Conservation (phyloP, 306 rosid genomes). For the Erythrophleum fordii region DNA sequence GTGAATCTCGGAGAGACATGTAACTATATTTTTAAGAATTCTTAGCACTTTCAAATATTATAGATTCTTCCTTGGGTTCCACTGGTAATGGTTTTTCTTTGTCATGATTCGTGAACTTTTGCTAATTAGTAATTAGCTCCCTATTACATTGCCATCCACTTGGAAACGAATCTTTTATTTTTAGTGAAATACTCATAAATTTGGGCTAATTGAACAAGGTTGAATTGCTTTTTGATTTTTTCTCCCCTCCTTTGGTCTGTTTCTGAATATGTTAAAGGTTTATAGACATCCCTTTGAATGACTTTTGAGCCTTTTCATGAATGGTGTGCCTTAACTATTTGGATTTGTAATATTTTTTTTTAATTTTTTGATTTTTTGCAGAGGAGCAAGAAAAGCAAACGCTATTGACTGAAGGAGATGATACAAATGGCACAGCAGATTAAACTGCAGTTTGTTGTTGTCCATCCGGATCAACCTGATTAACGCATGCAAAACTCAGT, state of each 20-base stretch:
- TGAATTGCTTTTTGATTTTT: slow-evolving; percentile 10
- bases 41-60: slow-evolving; percentile 5
- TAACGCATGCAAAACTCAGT: slow-evolving; percentile 4
- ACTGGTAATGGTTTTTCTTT: background rate
- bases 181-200: background rate
- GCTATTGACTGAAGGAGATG: slow-evolving; percentile 69
- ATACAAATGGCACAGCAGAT: slow-evolving; percentile 44
- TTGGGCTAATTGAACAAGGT: slow-evolving; percentile 2
- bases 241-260: background rate
- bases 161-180: background rate
- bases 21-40: background rate
- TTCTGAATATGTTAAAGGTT: background rate
- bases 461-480: slow-evolving; percentile 11
- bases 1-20: slow-evolving; percentile 1
- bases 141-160: background rate
- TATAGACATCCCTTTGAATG: background rate
- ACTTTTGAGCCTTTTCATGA: background rate
- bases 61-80: background rate
- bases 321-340: slow-evolving; percentile 11
- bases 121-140: background rate
- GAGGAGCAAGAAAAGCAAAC: slow-evolving; percentile 88
- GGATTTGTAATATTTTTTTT: background rate
- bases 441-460: slow-evolving; percentile 20
- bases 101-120: background rate
- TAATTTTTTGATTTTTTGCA: slow-evolving; percentile 30